phyloP scores from a whole-genome alignment of 1,139 yeast species.

The Geotrichum cucujoidarum region DNA sequence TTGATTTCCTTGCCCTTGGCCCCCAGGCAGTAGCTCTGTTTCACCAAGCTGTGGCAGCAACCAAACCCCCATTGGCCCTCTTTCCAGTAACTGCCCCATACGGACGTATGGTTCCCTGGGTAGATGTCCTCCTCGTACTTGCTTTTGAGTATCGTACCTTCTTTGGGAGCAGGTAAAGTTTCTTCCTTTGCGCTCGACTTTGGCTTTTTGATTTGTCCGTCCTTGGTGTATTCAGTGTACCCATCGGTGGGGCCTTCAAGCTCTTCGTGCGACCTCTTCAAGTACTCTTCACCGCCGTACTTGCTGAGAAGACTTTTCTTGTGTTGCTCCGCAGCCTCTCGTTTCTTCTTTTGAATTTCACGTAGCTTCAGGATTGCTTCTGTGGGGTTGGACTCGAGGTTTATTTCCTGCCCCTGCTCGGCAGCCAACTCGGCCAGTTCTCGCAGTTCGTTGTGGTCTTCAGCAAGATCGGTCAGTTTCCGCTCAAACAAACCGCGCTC shows the following conservation, averaged over 20 bases:
- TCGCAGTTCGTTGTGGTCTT: slow-evolving; percentile 42
- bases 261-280: slow-evolving; percentile 29
- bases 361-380: slow-evolving; percentile 46
- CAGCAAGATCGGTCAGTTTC: slow-evolving; percentile 49
- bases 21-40: slow-evolving; percentile 36
- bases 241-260: slow-evolving; percentile 25
- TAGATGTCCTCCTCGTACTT: slow-evolving; percentile 41
- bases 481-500: slow-evolving; percentile 53
- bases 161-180: too few relatives aligned
- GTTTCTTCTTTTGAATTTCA: slow-evolving; percentile 39
- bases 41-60: slow-evolving; percentile 43
- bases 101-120: slow-evolving; percentile 41
- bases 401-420: slow-evolving; percentile 41
- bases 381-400: slow-evolving; percentile 59
- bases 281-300: slow-evolving; percentile 39
- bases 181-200: slow-evolving; percentile 17
- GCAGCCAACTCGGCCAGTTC: slow-evolving; percentile 50
- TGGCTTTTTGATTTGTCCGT: slow-evolving; percentile 23
- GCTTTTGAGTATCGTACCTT: slow-evolving; percentile 24
- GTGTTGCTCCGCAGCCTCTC: slow-evolving; percentile 33
- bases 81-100: slow-evolving; percentile 49
- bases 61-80: slow-evolving; percentile 48
- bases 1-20: slow-evolving; percentile 15
- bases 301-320: slow-evolving; percentile 38
- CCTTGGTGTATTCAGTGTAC: slow-evolving; percentile 28